Percentiles rank a stretch among this genome's conserved stretches.
Conservation (phyloP, 768 basidiomycete species). For the Galerina marginata region DNA sequence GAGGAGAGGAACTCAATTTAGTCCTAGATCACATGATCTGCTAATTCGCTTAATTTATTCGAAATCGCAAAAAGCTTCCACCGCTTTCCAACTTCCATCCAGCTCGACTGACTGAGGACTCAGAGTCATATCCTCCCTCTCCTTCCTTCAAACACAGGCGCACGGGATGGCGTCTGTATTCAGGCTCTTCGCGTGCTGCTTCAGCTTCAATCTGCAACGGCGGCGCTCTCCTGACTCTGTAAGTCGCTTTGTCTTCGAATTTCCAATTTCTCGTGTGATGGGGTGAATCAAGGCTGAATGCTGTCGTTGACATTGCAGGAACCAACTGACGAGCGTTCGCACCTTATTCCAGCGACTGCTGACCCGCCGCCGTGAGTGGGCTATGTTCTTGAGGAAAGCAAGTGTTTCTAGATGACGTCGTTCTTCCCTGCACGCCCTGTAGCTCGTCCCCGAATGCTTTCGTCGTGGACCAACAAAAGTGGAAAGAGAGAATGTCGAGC, state of each 20-base stretch:
- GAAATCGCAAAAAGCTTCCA: no score
- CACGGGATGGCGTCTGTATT: neutral
- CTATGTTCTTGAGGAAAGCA: neutral
- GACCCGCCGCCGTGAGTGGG: slow-evolving; percentile 26
- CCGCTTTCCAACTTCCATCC: no score
- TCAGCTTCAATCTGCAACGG: neutral
- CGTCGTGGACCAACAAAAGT: slow-evolving; percentile 48
- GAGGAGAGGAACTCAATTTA: no score
- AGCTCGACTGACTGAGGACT: no score
- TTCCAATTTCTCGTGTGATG: neutral
- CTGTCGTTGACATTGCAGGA: neutral
- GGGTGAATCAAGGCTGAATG: neutral
- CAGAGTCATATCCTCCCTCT: no score
- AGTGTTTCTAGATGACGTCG: neutral
- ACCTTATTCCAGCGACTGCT: slow-evolving; percentile 31
- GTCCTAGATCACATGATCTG: no score
- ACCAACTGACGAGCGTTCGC: slow-evolving; percentile 27
- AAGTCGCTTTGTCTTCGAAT: neutral
- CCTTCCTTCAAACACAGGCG: no score
- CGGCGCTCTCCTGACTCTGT: neutral
- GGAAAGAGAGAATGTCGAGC: slow-evolving; percentile 54
- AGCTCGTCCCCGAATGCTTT: slow-evolving; percentile 15
- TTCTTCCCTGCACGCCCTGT: neutral
- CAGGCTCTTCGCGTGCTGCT: slow-evolving; percentile 1
- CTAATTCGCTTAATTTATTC: no score